A percentile compares a stretch with the other conserved stretches of the same genome.
phyloP scores from a whole-genome alignment of 352 stramenopile genomes.

The Phytophthora chlamydospora region DNA sequence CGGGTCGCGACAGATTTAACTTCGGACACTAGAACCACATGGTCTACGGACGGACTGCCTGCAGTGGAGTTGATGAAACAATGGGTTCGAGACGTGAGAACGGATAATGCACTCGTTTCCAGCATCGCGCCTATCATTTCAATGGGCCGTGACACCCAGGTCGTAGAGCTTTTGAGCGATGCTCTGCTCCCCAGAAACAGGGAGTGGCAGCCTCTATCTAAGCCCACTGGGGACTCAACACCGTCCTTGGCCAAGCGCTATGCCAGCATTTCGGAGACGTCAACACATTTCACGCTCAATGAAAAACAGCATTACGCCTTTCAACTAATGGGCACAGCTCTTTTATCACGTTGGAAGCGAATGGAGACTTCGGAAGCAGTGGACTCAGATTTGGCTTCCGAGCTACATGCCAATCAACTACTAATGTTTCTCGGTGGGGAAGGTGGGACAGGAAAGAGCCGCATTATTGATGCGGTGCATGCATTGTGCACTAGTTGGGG shows the following conservation, averaged over 20 bases:
- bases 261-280: not conserved
- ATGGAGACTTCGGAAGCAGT: not conserved
- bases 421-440: no score
- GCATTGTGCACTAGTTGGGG: no score
- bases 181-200: not conserved
- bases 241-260: not conserved
- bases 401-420: no score
- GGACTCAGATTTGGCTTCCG: no score
- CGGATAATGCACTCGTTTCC: not conserved
- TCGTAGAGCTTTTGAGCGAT: not conserved
- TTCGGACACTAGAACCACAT: not conserved
- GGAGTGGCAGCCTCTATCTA: not conserved
- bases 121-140: not conserved
- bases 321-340: not conserved
- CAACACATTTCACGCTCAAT: not conserved
- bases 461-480: no score
- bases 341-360: not conserved
- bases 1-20: no score
- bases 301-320: not conserved
- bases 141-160: not conserved
- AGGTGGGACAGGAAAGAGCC: no score
- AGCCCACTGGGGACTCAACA: no score
- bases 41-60: not conserved
- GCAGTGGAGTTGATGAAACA: not conserved
- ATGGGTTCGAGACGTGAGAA: not conserved